Conservation (phyloP, 2,329 filamentous ascomycete species). For the Microcyclospora tardicrescens region DNA sequence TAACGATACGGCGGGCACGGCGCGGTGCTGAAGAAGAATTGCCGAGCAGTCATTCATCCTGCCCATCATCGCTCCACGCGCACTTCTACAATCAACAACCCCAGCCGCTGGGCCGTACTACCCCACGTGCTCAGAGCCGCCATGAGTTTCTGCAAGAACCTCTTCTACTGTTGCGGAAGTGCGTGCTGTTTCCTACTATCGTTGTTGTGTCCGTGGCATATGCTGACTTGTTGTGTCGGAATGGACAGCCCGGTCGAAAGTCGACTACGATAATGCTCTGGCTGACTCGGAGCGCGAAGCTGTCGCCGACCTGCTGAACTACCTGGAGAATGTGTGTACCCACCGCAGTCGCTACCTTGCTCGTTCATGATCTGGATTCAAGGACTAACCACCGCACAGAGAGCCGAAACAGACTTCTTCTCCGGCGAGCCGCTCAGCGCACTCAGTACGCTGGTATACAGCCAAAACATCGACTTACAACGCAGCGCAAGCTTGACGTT, state of each 20-base stretch:
- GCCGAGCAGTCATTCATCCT: no score
- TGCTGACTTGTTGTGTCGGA: no score
- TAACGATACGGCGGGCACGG: no score
- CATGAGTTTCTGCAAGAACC: no score
- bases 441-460: conserved; percentile 91
- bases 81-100: no score
- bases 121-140: no score
- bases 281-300: conserved; percentile 95
- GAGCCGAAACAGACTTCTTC: conserved; percentile 96
- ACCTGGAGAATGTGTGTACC: conserved; percentile 76
- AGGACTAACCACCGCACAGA: conserved; percentile 40
- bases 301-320: conserved; percentile 86
- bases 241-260: conserved; percentile 24
- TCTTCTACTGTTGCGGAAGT: no score
- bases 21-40: no score
- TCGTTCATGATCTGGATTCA: background rate
- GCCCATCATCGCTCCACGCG: no score
- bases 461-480: conserved; percentile 95
- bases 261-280: conserved; percentile 46
- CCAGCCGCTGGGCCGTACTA: no score
- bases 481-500: conserved; percentile 95
- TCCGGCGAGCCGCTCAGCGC: conserved; percentile 87
- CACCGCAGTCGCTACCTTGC: conserved; percentile 3
- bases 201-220: no score
- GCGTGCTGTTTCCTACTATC: no score